Base-by-base conservation (phyloP, 257 asterid genomes). In the Cynanchum wilfordii region DNA sequence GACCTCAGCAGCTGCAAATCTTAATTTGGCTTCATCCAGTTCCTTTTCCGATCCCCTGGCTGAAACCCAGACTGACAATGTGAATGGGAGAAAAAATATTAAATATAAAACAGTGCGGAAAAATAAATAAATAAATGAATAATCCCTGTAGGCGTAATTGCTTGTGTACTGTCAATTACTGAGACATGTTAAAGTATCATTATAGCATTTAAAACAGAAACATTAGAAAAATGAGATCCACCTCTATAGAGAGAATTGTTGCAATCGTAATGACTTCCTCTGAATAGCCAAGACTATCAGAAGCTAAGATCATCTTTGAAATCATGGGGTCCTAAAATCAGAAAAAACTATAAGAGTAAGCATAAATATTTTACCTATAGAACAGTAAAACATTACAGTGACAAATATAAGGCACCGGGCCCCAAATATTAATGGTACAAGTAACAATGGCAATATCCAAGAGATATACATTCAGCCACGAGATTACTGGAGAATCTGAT, bases 1-100 rank as follows among this genome's bases (percentile, higher is more conserved):
- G 52, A 93, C 99, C 98, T 94, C 99, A 66, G 97, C 90, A 79
- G 97, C 89, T 36, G 97, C 97, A 87, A 94, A 94, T 86, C 97
- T 87, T 90, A 91, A 79, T 76, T 87, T 91, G 72, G 95, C 98
- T 81, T 88, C 98, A 78, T 94, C 99, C 77, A 84, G 77, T 76
- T 91, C 95, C 87, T 87, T 94, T 80, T 88, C 97, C 64, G 82
- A 82, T 81, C 98, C 99, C 81, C 90, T 82, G 58, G 38, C 77
- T 30, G 96, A 84, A 78, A 85, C 77, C 99, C 99, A 94, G 73
- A 94, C 85, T 24, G 99, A 94, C 99, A 91, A 89, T 81, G 74
- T 7, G 51, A 60, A 42, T 49, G 55, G 36, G 56, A 69, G 27
- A 29, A 58, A 50, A 73, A 20, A 51, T 27, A 5, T 60, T 20